Base-by-base conservation (phyloP, 345 rosid genomes). In the Pseudoturritis turrita region DNA sequence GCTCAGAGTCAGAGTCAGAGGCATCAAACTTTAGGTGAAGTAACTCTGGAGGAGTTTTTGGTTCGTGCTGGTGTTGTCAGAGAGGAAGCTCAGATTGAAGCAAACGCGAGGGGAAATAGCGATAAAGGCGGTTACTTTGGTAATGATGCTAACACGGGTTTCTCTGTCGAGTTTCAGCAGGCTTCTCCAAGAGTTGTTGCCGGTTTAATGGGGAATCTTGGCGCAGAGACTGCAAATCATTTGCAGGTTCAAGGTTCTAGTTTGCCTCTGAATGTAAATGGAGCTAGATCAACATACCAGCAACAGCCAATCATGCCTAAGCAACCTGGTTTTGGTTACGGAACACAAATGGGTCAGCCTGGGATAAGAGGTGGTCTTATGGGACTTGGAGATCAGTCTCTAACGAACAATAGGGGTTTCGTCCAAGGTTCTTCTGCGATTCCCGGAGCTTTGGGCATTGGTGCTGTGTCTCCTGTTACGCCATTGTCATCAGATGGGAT, bases 1-100 rank as follows among this genome's bases (percentile, higher is more conserved):
- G n/a, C 1, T 11, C 62, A 62, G 69, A 29, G 15, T 39, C 60
- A 66, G 47, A 18, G 18, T 5, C 88, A 84, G 66, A 84, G 90
- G 77, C 91, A 94, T 81, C 96, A 79, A 56, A 88, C 96, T 11
- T 78, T 95, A 62, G 94, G 96, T 33, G 98, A 91, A 78, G 84
- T 95, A 15, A 95, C 99, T 10, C 62, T 95, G 57, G 99, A 95
- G 86, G 99, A 95, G 82, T 95, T 95, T 62, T 75, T 95, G 81
- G 88, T 77, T 23, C 87, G 79, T 71, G 99, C 97, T 26, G 99
- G 99, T 7, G 96, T 88, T 55, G 97, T 88, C 13, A 88, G 92
- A 72, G 98, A 95, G 74, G 97, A 91, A 31, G 58, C 70, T 4
- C 87, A 72, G 64, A 36, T 74, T 71, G 71, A 70, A 33, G 86